Evolutionary conservation across 192 early-diverging fungal genomes (phyloP), one percentile per base, ranked within the genome.

Genomic region (Anaeromyces robustus): DNA sequence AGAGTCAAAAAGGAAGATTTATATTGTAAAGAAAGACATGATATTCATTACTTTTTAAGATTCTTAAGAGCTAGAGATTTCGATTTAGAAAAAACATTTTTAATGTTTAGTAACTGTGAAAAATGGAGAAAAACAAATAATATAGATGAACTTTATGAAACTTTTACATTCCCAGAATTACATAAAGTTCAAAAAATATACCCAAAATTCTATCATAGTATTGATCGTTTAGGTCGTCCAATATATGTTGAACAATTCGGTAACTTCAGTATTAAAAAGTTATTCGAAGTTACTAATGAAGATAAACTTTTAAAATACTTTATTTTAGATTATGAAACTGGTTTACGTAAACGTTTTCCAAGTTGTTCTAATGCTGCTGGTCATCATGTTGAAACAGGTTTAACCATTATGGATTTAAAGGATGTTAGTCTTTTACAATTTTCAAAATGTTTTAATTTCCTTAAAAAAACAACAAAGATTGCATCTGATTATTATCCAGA

Each of bases 401-500:
- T 92, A 19, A 94, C 95, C 30, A 94, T 98, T 81, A 90, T 98
- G 81, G 97, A 98, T 83, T 90, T 96, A 84, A 93, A 95, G 52
- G 94, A 93, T 52, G 93, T 97, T 29, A 92, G 92, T 52, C 89
- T 94, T 78, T 86, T 88, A 68, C 87, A 89, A 68, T 94, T 94
- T 91, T 80, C 90, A 88, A 89, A 91, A 85, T 90, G 92, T 41
- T 86, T 85, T 80, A 85, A 84, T 77, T 86, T 94, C 34, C 90
- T 94, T 79, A 91, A 92, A 82, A 86, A 89, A 79, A 90, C 97
- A 77, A 89, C 93, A 29, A 89, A 92, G 77, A 92, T 93, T 84
- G 95, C 96, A 82, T 95, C 96, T 83, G 92, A 95, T 80, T 94
- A 95, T 83, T 98, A 98, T 82, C 97, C 97, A 19, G 97, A 97